phyloP scores from a whole-genome alignment of 768 basidiomycete genomes.

The Polyporus arcularius region DNA sequence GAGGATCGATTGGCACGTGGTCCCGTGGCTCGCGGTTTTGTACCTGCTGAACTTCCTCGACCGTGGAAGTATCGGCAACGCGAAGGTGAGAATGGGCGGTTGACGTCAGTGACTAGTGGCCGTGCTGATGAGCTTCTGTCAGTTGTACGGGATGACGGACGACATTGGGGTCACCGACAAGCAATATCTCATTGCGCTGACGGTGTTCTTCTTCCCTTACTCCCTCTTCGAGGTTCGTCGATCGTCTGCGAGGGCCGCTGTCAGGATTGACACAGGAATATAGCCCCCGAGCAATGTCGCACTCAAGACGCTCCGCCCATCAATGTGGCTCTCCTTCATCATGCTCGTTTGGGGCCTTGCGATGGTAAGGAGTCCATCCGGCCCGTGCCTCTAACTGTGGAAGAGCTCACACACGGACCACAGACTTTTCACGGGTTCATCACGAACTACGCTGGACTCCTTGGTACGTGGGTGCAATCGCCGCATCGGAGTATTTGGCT shows the following conservation, averaged over 20 bases:
- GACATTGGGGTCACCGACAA: constrained; percentile 62
- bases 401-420: background rate
- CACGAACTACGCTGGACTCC: constrained; percentile 58
- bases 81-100: constrained; percentile 45
- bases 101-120: background rate
- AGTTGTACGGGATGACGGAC: constrained; percentile 61
- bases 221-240: constrained; percentile 62
- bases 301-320: constrained; percentile 60
- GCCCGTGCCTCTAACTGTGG: background rate
- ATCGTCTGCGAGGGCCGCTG: background rate
- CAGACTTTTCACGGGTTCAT: constrained; percentile 68
- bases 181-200: constrained; percentile 68
- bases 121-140: background rate
- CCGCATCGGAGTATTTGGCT: background rate
- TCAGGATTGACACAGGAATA: background rate
- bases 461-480: constrained; percentile 42
- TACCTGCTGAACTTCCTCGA: constrained; percentile 77
- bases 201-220: constrained; percentile 78
- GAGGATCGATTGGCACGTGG: constrained; percentile 64
- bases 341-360: constrained; percentile 43
- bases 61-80: constrained; percentile 67
- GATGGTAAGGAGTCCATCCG: constrained; percentile 34
- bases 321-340: constrained; percentile 58
- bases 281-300: constrained; percentile 67
- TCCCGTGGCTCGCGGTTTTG: constrained; percentile 76